Evolutionary conservation across 306 rosid species (phyloP).

Genomic region (Quercus variabilis): DNA sequence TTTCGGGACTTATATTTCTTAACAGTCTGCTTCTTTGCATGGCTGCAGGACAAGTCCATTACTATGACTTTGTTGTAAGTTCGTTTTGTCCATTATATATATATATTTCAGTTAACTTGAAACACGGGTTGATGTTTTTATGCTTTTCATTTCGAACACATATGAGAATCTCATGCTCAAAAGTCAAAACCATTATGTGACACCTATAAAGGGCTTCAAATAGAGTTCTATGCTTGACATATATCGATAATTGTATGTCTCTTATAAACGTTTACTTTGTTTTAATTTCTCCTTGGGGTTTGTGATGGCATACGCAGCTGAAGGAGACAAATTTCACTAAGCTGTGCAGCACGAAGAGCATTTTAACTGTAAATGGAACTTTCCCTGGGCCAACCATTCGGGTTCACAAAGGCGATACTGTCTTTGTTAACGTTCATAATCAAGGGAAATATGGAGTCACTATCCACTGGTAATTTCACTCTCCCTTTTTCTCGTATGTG

Average conservation of each 20-base stretch:
- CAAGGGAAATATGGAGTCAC: constrained; percentile 9
- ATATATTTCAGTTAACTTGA: background rate
- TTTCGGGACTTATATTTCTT: background rate
- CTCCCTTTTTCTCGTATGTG: background rate
- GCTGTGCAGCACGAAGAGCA: constrained; percentile 31
- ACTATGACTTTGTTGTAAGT: constrained; percentile 6
- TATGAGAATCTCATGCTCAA: no score
- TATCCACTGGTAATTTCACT: constrained; percentile 1
- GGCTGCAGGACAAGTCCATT: background rate
- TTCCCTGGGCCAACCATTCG: constrained; percentile 34
- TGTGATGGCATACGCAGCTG: background rate
- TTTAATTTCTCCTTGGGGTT: background rate
- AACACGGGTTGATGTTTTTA: no score
- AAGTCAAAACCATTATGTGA: no score
- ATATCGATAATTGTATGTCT: no score
- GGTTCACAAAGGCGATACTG: constrained; percentile 11
- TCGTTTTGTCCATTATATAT: background rate
- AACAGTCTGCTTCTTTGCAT: background rate
- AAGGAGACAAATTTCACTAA: constrained; percentile 15
- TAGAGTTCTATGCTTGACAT: no score
- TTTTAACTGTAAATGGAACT: constrained; percentile 26
- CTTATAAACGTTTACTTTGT: background rate
- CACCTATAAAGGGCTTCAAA: no score
- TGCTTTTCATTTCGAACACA: no score
- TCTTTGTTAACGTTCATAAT: constrained; percentile 3